Conservation (phyloP, 148 eudicot genomes). For the Rhododendron simsii region DNA sequence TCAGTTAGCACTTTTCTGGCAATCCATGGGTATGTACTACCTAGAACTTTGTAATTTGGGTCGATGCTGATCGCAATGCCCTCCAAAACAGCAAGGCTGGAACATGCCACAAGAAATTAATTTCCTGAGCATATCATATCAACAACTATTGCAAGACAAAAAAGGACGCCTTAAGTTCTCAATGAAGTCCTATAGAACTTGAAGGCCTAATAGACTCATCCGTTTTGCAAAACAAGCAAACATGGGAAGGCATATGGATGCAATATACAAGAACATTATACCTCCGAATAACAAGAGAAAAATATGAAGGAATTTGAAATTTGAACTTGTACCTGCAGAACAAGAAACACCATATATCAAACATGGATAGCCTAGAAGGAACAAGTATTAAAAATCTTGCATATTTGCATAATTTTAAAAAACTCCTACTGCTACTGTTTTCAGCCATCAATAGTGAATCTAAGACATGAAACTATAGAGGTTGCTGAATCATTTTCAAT, state of each 20-base stretch:
- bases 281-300: slow-evolving; percentile 93
- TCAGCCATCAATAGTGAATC: not conserved
- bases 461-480: not conserved
- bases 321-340: slow-evolving; percentile 88
- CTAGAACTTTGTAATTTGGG: slow-evolving; percentile 93
- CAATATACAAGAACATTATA: slow-evolving; percentile 16
- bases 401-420: not conserved
- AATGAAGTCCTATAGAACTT: not conserved
- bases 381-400: not conserved
- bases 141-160: slow-evolving; percentile 2
- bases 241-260: not conserved
- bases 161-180: not conserved
- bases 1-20: slow-evolving; percentile 82
- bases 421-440: too few species aligned
- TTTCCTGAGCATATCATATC: not conserved
- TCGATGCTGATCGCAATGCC: slow-evolving; percentile 78
- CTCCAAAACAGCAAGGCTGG: slow-evolving; percentile 94
- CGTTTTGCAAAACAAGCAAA: not conserved
- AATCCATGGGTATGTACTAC: slow-evolving; percentile 94
- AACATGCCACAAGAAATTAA: slow-evolving; percentile 1
- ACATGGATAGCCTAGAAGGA: not conserved
- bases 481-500: not conserved
- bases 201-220: not conserved
- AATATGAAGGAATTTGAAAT: slow-evolving; percentile 88
- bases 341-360: slow-evolving; percentile 2